Percentiles rank a stretch among this genome's conserved stretches.
Evolutionary conservation across 1,139 yeast species (phyloP).

Genomic region (Debaryomyces singareniensis): DNA sequence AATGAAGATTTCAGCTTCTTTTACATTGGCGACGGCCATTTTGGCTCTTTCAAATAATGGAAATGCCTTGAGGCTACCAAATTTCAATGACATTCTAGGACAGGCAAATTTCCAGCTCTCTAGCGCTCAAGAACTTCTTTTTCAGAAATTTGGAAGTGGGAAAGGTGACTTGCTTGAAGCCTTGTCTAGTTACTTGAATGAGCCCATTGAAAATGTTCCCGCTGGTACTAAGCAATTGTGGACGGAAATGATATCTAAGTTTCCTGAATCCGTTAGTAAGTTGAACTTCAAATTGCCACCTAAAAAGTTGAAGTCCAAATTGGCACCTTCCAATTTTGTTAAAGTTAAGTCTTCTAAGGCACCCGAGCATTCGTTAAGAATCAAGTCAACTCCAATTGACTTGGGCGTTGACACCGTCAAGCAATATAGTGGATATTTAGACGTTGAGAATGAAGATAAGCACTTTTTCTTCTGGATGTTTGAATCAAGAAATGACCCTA

Average conservation of each 20-base stretch:
- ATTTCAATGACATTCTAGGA: conserved; percentile 19
- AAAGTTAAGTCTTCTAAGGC: conserved; percentile 39
- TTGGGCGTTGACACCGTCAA: conserved; percentile 74
- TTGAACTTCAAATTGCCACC: conserved; percentile 48
- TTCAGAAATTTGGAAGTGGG: conserved; percentile 10
- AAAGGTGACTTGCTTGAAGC: conserved; percentile 20
- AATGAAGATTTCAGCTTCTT: conserved; percentile 25
- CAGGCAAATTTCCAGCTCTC: conserved; percentile 14
- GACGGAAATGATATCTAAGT: conserved; percentile 54
- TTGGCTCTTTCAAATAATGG: conserved; percentile 16
- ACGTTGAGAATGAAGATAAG: conserved; percentile 75
- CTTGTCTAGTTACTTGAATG: conserved; percentile 29
- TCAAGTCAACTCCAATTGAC: conserved; percentile 49
- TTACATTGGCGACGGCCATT: conserved; percentile 18
- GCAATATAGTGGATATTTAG: conserved; percentile 85
- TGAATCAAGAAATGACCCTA: conserved; percentile 41
- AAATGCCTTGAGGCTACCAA: conserved; percentile 28
- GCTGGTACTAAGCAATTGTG: conserved; percentile 46
- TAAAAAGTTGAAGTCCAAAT: conserved; percentile 29
- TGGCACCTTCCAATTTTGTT: neutral
- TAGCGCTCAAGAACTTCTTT: conserved; percentile 11
- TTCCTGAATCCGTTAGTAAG: conserved; percentile 45
- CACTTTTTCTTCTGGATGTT: conserved; percentile 50
- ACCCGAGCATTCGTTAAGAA: conserved; percentile 56
- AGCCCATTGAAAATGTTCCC: conserved; percentile 42